Evolutionary conservation across 192 early-diverging fungal genomes (phyloP).

Genomic region (Coemansia umbellata): DNA sequence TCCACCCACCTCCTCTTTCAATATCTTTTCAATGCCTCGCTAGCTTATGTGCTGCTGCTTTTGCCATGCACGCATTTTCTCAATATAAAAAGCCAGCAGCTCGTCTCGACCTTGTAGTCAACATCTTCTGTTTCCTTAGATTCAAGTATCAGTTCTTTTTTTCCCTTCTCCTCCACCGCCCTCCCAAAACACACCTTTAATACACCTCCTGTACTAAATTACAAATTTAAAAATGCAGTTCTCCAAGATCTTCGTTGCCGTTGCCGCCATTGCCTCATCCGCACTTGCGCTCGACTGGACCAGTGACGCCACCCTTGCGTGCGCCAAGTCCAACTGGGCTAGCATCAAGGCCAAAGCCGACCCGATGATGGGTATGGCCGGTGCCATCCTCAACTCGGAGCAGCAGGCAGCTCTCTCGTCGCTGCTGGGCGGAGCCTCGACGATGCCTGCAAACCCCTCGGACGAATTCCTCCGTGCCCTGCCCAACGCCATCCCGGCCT

Average conservation of each 20-base stretch:
- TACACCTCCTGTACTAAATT: no score
- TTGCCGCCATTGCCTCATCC: conserved; percentile 46
- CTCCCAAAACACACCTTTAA: background rate
- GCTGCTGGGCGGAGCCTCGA: conserved; percentile 20
- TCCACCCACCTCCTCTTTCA: no score
- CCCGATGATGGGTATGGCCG: conserved; percentile 33
- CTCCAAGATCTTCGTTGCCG: conserved; percentile 52
- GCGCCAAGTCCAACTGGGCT: conserved; percentile 45
- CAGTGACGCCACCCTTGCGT: conserved; percentile 34
- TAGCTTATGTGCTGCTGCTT: no score
- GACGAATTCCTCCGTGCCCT: conserved; percentile 34
- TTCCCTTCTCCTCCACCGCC: background rate
- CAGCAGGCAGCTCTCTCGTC: conserved; percentile 17
- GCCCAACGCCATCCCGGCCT: conserved; percentile 34
- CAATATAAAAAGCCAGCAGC: no score
- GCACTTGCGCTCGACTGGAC: conserved; percentile 47
- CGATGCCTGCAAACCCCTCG: conserved; percentile 33
- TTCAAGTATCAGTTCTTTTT: background rate
- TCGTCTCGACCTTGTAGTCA: no score
- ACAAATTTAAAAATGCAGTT: conserved; percentile 34
- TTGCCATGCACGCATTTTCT: no score
- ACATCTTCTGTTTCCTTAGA: no score
- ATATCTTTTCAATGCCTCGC: no score
- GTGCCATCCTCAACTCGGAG: conserved; percentile 14
- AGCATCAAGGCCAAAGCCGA: conserved; percentile 35